Base-by-base conservation (phyloP, 169 alveolate genomes). In the Cytauxzoon felis region DNA sequence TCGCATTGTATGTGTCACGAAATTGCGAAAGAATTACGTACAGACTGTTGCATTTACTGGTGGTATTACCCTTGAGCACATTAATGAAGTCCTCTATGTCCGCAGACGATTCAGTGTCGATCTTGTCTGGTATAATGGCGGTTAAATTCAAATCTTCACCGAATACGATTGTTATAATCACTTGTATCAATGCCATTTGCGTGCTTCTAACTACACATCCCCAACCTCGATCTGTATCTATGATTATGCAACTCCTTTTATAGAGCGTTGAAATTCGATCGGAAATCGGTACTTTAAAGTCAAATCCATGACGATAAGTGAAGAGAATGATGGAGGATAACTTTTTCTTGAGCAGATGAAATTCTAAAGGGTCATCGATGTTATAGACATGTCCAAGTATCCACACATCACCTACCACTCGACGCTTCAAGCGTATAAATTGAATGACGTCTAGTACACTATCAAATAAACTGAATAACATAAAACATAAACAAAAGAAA, bases 141-240 rank as follows among this genome's bases (percentile, higher is more conserved):
- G 42, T 30, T 24, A 59, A 32, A 2, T 33, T 43, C 18, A 59
- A 59, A 11, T 59, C 56, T 16, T 42, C 52, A n/a, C 69, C 69
- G 4, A 59, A 23, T 13, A 59, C 30, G n/a, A 63, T 64, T 11
- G 42, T 26, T n/a, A 63, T 49, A 42, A 83, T 72, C 40, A 80
- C 79, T 36, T 78, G 71, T 0, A 86, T 85, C 48, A 83, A 40
- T 11, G 86, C 87, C 90, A 83, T 83, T 62, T 83, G 90, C 26
- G 86, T 80, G 29, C 83, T 71, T 52, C 90, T 34, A 33, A 83
- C 34, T 52, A 71, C 81, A 32, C 90, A 83, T 7, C 90, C 90
- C 90, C 90, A 83, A 18, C 88, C 88, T 18, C 29, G 36, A 49
- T 83, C 90, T 29, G 80, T 70, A 64, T 65, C 69, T 21, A 48